These are phyloP conservation scores for Pezicula rhizophila DNA, from an alignment of 2,329 filamentous ascomycete species.

Conservation along the genomic window DNA sequence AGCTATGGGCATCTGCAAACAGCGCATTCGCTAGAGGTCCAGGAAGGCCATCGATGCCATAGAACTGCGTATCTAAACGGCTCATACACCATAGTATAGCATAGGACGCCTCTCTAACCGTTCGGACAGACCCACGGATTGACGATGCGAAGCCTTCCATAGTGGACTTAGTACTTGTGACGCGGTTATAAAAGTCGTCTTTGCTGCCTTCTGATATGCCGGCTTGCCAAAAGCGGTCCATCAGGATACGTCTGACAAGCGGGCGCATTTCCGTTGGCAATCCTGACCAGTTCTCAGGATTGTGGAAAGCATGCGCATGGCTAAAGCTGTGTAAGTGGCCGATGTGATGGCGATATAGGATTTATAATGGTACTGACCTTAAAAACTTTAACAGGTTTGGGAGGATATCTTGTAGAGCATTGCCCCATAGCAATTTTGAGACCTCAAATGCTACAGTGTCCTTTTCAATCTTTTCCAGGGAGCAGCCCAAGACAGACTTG, in stretches of 20 bases:
- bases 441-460: constrained; percentile 66
- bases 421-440: constrained; percentile 77
- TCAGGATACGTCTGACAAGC: constrained; percentile 76
- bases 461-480: constrained; percentile 81
- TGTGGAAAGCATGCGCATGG: constrained; percentile 87
- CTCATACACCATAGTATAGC: constrained; percentile 93
- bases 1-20: constrained; percentile 72
- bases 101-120: constrained; percentile 89
- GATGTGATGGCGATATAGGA: not conserved
- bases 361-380: constrained; percentile 40
- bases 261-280: constrained; percentile 69
- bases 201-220: constrained; percentile 94
- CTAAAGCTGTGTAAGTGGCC: constrained; percentile 32
- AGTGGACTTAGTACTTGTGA: constrained; percentile 81
- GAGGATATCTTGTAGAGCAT: constrained; percentile 75
- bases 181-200: constrained; percentile 91
- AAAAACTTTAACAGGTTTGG: constrained; percentile 80
- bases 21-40: constrained; percentile 76
- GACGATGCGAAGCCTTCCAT: constrained; percentile 92
- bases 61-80: constrained; percentile 79
- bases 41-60: constrained; percentile 80
- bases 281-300: constrained; percentile 75
- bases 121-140: constrained; percentile 80
- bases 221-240: constrained; percentile 96
- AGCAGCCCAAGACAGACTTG: constrained; percentile 87